Base-by-base conservation (phyloP, 371 early-diverging fungal species). In the Actinomortierella wolfii region DNA sequence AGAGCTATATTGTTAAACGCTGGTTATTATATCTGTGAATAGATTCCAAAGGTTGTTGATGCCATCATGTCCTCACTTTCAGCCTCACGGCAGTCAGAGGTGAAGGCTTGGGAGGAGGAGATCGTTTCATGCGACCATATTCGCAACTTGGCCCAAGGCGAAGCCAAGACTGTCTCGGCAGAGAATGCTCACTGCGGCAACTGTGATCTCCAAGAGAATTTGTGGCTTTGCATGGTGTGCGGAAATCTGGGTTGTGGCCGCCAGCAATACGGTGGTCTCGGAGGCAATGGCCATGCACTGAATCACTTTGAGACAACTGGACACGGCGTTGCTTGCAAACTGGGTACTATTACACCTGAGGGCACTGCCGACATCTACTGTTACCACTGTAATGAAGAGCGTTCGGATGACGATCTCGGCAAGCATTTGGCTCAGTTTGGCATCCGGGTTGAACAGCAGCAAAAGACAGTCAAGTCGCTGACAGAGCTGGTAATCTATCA, bases 221-320 rank as follows among this genome's bases (percentile, higher is more conserved):
- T 93, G 40, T 93, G 94, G 94, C 64, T 92, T 26, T 93, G 94
- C 64, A 76, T 93, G 41, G 78, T 79, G 0, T 93, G 94, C 59
- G 94, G 94, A 18, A 83, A 81, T 42, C 79, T 92, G 4, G 92
- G 91, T 6, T 93, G 94, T 69, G 94, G 94, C 34, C 86, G 94
- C 52, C 83, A 87, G 57, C 99, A 99, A 76, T 97, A 89, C 76
- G 99, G 95, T 48, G 99, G 99, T 3, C 78, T 88, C n/a, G 97
- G 97, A n/a, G 99, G 99, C n/a, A 99, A 99, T 77, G 94, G 97
- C 26, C 99, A 99, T 78, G 98, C 92, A 2, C 66, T 95, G 48
- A 84, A 82, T 0, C 99, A 99, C 81, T 97, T 82, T 74, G 85
- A 94, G 46, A 59, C 78, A 15, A 93, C 93, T 0, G 89, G 87